These are phyloP conservation scores for Pontederia paniculata DNA, from an alignment of 176 grass and related monocot genomes.

Conservation along the genomic window DNA sequence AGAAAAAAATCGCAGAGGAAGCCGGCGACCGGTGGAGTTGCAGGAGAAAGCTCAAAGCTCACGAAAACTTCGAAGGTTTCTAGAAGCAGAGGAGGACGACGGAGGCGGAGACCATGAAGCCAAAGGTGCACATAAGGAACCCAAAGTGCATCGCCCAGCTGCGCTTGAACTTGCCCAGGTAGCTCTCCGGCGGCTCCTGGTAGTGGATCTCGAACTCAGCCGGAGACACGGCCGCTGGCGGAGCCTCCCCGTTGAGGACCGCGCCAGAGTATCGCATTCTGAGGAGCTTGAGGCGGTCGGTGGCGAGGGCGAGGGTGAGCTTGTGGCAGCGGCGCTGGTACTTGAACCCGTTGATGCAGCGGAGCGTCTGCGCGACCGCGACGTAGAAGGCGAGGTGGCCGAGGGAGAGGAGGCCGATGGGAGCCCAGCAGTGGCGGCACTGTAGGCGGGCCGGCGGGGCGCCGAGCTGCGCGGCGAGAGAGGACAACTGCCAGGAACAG, in stretches of 20 bases:
- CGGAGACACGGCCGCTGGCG: neutral
- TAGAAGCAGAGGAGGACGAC: conserved; percentile 14
- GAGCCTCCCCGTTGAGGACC: neutral
- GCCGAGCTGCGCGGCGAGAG: conserved; percentile 1
- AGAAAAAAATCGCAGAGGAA: too few species aligned
- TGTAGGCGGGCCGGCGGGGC: conserved; percentile 6
- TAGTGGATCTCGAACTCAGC: conserved; percentile 10
- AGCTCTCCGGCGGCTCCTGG: conserved; percentile 13
- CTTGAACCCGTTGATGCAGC: conserved; percentile 16
- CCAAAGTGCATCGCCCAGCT: conserved; percentile 9
- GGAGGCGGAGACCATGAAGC: conserved; percentile 14
- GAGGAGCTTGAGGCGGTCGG: conserved; percentile 15
- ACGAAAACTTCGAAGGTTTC: neutral
- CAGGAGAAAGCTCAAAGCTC: too few species aligned
- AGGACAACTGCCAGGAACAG: conserved; percentile 5
- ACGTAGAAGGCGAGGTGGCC: conserved; percentile 15
- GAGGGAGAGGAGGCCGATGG: conserved; percentile 13
- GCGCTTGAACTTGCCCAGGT: conserved; percentile 13
- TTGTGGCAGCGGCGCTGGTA: conserved; percentile 18
- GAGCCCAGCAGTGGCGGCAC: conserved; percentile 15
- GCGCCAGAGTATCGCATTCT: conserved; percentile 1
- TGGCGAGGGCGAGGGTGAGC: conserved; percentile 18
- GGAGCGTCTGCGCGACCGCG: conserved; percentile 13
- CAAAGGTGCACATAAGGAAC: conserved; percentile 11
- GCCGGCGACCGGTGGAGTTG: too few species aligned